Conservation (phyloP, 2,329 filamentous ascomycete species). For the Aspergillus glaucus region DNA sequence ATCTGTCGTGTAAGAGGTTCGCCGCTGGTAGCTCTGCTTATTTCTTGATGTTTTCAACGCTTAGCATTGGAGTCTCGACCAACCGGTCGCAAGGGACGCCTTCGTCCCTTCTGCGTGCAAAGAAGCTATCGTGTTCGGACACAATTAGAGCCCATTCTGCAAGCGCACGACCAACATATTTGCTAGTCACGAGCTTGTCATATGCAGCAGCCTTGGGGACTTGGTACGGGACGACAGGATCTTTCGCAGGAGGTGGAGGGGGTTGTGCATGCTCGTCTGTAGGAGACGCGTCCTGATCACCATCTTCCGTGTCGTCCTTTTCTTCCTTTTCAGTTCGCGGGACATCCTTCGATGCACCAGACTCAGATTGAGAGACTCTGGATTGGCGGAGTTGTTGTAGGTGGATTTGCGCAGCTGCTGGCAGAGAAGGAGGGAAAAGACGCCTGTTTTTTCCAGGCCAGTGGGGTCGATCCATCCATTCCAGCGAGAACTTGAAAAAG, state of each 20-base stretch:
- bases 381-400: conserved; percentile 38
- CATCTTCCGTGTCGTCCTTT: conserved; percentile 8
- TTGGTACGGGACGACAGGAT: not conserved
- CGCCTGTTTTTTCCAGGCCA: conserved; percentile 46
- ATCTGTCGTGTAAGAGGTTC: not conserved
- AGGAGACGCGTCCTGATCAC: conserved; percentile 4
- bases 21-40: conserved; percentile 8
- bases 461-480: conserved; percentile 53
- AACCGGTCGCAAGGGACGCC: conserved; percentile 52
- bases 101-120: conserved; percentile 55
- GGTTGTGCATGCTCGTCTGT: conserved; percentile 1
- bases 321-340: not conserved
- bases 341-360: not conserved
- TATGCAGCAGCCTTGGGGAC: conserved; percentile 13
- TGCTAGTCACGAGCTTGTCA: conserved; percentile 38
- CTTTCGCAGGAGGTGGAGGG: not conserved
- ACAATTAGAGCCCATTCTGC: conserved; percentile 60
- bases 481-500: conserved; percentile 63
- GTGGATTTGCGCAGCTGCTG: conserved; percentile 49
- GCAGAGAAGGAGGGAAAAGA: conserved; percentile 51
- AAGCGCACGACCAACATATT: conserved; percentile 57
- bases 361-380: conserved; percentile 13
- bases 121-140: conserved; percentile 59
- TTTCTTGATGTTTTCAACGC: conserved; percentile 56
- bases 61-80: conserved; percentile 57